These are phyloP conservation scores for Glycine soja DNA, from an alignment of 306 rosid genomes.

Conservation along the genomic window DNA sequence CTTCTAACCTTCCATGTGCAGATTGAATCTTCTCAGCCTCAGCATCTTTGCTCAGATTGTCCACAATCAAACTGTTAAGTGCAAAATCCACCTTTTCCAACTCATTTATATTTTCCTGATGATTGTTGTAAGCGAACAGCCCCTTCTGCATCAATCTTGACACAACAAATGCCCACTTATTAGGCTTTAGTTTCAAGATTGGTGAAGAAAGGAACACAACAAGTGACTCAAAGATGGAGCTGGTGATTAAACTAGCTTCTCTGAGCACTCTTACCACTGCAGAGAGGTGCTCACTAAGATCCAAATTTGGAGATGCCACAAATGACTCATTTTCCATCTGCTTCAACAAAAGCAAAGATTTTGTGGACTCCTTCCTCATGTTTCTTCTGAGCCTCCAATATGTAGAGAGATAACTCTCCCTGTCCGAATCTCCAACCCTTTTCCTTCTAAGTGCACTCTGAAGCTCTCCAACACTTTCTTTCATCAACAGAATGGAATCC, in stretches of 20 bases:
- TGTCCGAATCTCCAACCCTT: slow-evolving; percentile 55
- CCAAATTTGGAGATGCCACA: slow-evolving; percentile 37
- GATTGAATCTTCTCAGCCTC: slow-evolving; percentile 57
- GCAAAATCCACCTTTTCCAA: slow-evolving; percentile 70
- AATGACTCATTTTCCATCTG: slow-evolving; percentile 51
- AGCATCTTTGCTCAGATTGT: slow-evolving; percentile 42
- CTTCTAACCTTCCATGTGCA: slow-evolving; percentile 57
- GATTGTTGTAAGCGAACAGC: slow-evolving; percentile 33
- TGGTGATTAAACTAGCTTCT: slow-evolving; percentile 64
- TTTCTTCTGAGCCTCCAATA: slow-evolving; percentile 61
- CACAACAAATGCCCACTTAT: slow-evolving; percentile 68
- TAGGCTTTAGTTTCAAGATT: slow-evolving; percentile 60
- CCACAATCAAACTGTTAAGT: slow-evolving; percentile 47
- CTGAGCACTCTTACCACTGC: slow-evolving; percentile 66
- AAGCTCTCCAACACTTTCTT: slow-evolving; percentile 58
- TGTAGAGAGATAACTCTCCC: slow-evolving; percentile 45
- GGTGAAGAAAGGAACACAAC: slow-evolving; percentile 63
- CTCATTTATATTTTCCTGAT: slow-evolving; percentile 54
- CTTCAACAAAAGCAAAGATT: slow-evolving; percentile 55
- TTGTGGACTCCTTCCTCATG: slow-evolving; percentile 60
- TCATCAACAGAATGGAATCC: slow-evolving; percentile 54
- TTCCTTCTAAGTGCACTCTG: slow-evolving; percentile 70
- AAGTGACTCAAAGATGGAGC: slow-evolving; percentile 58
- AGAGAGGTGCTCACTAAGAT: slow-evolving; percentile 54
- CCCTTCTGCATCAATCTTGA: slow-evolving; percentile 72